These are phyloP conservation scores for Avena eriantha DNA, from an alignment of 176 grass and related monocot genomes.

Conservation along the genomic window DNA sequence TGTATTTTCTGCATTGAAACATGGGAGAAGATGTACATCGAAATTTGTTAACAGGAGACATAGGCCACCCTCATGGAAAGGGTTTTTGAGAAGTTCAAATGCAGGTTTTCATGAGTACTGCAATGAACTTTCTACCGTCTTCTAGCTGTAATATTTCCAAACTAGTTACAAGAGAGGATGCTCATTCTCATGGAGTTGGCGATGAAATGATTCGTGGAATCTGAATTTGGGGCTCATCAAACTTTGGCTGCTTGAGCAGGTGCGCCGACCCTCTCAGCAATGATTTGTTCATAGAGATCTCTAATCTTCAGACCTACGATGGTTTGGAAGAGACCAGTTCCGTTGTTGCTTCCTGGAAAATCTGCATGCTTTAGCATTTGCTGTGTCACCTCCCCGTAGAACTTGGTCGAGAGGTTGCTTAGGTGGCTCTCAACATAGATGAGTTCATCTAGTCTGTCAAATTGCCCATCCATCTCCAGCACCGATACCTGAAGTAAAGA, in stretches of 20 bases:
- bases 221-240: slow-evolving; percentile 43
- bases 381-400: slow-evolving; percentile 95
- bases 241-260: slow-evolving; percentile 70
- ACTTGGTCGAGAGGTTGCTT: slow-evolving; percentile 90
- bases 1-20: slow-evolving; percentile 47
- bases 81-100: slow-evolving; percentile 38
- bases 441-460: slow-evolving; percentile 85
- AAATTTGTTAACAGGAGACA: slow-evolving; percentile 39
- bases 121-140: slow-evolving; percentile 47
- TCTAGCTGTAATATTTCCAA: slow-evolving; percentile 53
- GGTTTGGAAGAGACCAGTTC: slow-evolving; percentile 91
- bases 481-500: slow-evolving; percentile 69
- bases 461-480: slow-evolving; percentile 92
- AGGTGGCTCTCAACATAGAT: slow-evolving; percentile 96
- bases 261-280: slow-evolving; percentile 55
- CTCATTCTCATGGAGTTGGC: slow-evolving; percentile 40
- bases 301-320: slow-evolving; percentile 86
- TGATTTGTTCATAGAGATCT: slow-evolving; percentile 84
- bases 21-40: slow-evolving; percentile 46
- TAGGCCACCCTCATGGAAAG: slow-evolving; percentile 29
- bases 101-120: slow-evolving; percentile 45
- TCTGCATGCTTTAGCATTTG: slow-evolving; percentile 92
- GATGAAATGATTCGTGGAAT: slow-evolving; percentile 4
- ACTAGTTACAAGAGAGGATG: slow-evolving; percentile 54
- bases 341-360: slow-evolving; percentile 90